Percentiles rank a stretch among this genome's conserved stretches.
Conservation (phyloP, 768 basidiomycete genomes). For the Macrocybe gigantea region DNA sequence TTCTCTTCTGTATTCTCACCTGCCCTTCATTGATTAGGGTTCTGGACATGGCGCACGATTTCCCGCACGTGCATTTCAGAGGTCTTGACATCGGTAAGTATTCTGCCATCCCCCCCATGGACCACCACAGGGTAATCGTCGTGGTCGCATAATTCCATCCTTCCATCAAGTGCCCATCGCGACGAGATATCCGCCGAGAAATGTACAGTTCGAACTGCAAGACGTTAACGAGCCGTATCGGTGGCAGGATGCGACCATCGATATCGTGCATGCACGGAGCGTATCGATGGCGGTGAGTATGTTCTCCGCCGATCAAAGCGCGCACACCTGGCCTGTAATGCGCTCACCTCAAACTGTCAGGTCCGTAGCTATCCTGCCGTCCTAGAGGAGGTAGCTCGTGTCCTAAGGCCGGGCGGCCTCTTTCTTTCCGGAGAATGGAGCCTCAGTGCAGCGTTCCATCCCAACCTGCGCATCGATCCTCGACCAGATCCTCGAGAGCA, state of each 20-base stretch:
- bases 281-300: conserved; percentile 55
- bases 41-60: conserved; percentile 65
- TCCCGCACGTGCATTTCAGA: conserved; percentile 58
- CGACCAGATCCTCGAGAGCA: conserved; percentile 21
- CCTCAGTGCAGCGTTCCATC: conserved; percentile 33
- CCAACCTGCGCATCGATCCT: conserved; percentile 10
- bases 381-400: conserved; percentile 52
- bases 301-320: background rate
- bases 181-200: conserved; percentile 51
- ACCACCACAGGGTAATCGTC: background rate
- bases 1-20: conserved; percentile 2
- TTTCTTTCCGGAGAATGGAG: conserved; percentile 64
- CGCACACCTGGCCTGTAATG: background rate
- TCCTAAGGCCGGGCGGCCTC: conserved; percentile 67
- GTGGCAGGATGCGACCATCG: conserved; percentile 50
- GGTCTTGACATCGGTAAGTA: conserved; percentile 73
- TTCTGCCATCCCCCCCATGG: conserved; percentile 7
- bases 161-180: conserved; percentile 58
- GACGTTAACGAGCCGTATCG: conserved; percentile 50
- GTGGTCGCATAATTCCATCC: conserved; percentile 7
- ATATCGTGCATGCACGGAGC: conserved; percentile 62
- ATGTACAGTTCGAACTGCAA: conserved; percentile 62
- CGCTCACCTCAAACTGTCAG: conserved; percentile 26
- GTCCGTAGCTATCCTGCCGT: conserved; percentile 46
- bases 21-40: conserved; percentile 40